Evolutionary conservation across 2,329 filamentous ascomycete genomes (phyloP), one percentile per base, ranked within the genome.

Genomic region (Cytospora piceicola): DNA sequence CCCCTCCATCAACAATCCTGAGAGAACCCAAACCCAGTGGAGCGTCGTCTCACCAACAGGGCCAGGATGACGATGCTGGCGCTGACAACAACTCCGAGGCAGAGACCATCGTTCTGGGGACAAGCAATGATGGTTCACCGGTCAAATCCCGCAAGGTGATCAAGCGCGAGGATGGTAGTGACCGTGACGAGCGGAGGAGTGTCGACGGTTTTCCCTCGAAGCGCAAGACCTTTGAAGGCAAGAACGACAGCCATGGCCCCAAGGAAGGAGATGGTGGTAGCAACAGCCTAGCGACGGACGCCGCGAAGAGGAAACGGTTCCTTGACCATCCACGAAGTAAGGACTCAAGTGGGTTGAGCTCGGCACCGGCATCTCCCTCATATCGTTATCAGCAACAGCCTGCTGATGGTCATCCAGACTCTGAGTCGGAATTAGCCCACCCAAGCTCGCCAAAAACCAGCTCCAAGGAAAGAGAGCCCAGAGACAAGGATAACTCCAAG

Each of bases 11-110:
- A n/a, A 58, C 65, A 53, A 53, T 39, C 20, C 60, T 42, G 7
- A 78, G 74, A 66, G 78, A 79, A 34, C 60, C 71, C 51, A 74
- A 70, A 58, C 51, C 71, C 46, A 65, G 70, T 42, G 72, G 72
- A 34, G 63, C 74, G 32, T 71, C 73, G n/a, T 70, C 76, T 14
- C 73, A 29, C 22, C 32, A 58, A 22, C 63, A 63, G 30, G 73
- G 76, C 60, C 80, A 84, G 64, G 80, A 82, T 54, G 78, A 81
- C 67, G 73, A 69, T 51, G 75, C 72, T 63, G 75, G 74, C 27
- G 78, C 79, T 65, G 88, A 88, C 66, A 87, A 89, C 71, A 87
- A 89, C 71, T 91, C 89, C 1, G 89, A 91, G 73, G 88, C 89
- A 58, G 89, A 91, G 77, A 91, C 89, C 17, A 89, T 91, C 68